phyloP scores from a whole-genome alignment of 495 filamentous ascomycete species.

The Hypoxylon subgilvum region DNA sequence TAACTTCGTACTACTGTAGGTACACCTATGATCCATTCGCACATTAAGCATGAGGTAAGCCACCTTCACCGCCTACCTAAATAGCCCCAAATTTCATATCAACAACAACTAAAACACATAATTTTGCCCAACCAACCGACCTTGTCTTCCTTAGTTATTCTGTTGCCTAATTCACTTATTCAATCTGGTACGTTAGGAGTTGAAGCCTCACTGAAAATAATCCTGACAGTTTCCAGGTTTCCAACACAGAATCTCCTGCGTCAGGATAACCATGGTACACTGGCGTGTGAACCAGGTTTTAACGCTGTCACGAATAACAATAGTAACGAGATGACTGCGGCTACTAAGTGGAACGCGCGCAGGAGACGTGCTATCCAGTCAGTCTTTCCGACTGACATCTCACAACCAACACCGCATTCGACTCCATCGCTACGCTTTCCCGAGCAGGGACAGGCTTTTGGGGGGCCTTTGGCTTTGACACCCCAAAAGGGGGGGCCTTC shows the following conservation, averaged over 20 bases:
- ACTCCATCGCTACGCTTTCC: constrained; percentile 46
- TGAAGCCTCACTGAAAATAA: constrained; percentile 30
- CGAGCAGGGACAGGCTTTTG: constrained; percentile 48
- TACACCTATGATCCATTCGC: too few relatives aligned
- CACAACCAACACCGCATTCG: constrained; percentile 52
- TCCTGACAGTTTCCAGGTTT: constrained; percentile 18
- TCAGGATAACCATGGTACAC: constrained; percentile 11
- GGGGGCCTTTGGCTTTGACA: constrained; percentile 36
- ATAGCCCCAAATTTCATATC: constrained; percentile 7
- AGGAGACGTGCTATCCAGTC: constrained; percentile 56
- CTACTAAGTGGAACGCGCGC: constrained; percentile 49
- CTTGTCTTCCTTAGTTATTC: constrained; percentile 18
- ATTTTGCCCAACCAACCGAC: constrained; percentile 17
- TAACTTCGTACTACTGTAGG: neutral
- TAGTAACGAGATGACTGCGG: constrained; percentile 28
- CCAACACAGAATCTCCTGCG: constrained; percentile 2
- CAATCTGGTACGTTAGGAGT: neutral
- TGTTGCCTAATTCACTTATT: constrained; percentile 19
- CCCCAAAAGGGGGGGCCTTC: constrained; percentile 14
- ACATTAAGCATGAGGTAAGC: constrained; percentile 3
- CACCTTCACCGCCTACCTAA: constrained; percentile 34
- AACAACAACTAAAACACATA: too few relatives aligned
- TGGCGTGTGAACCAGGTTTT: constrained; percentile 15
- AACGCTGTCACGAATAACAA: constrained; percentile 11
- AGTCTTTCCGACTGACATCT: constrained; percentile 55